Evolutionary conservation across 1,139 yeast species (phyloP).

Genomic region (Debaryomyces psychrophilus): DNA sequence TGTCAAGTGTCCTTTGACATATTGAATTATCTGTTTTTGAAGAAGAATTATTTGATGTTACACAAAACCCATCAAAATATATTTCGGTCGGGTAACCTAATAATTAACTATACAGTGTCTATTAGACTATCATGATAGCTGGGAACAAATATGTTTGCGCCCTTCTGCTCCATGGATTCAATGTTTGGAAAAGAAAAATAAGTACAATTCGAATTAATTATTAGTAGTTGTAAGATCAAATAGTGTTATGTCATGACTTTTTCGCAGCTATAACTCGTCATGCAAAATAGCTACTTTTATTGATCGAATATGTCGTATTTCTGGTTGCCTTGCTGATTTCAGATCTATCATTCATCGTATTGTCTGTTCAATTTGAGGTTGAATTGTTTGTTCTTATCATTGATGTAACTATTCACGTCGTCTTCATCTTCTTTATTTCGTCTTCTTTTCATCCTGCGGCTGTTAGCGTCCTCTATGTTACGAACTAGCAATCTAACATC

Average conservation of each 20-base stretch:
- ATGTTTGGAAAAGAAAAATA: too few species aligned
- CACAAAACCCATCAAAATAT: neutral
- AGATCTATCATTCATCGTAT: conserved; percentile 28
- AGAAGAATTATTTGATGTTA: conserved; percentile 4
- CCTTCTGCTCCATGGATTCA: too few species aligned
- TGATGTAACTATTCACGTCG: conserved; percentile 51
- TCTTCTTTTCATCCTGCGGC: conserved; percentile 28
- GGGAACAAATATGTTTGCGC: too few species aligned
- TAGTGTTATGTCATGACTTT: neutral
- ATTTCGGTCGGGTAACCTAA: conserved; percentile 1
- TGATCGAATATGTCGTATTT: neutral
- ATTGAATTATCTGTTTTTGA: conserved; percentile 1
- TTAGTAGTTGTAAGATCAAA: too few species aligned
- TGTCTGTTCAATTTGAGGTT: conserved; percentile 71
- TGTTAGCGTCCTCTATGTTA: conserved; percentile 40
- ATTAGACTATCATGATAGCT: neutral
- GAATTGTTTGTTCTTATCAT: conserved; percentile 78
- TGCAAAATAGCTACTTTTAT: neutral
- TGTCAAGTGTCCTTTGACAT: conserved; percentile 3
- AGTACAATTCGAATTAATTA: too few species aligned
- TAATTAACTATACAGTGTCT: neutral
- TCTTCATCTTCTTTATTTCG: conserved; percentile 36
- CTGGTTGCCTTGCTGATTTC: neutral
- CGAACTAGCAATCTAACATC: conserved; percentile 30
- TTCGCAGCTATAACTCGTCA: neutral